Evolutionary conservation across 306 rosid genomes (phyloP).

Genomic region (Pyrus pyrifolia): DNA sequence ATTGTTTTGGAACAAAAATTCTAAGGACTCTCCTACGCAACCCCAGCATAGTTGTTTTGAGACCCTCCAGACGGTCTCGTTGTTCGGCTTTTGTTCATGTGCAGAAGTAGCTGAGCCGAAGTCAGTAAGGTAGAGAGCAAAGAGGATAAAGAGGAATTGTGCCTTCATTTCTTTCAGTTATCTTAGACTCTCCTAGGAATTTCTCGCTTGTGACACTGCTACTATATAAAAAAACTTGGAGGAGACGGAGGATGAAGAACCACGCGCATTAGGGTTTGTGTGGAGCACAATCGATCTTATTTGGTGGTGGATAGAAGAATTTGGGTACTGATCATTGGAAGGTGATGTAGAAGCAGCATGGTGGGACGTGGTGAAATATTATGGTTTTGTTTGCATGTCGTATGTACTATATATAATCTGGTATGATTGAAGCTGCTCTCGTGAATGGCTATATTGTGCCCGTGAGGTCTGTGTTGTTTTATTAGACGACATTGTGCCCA

Average conservation of each 20-base stretch:
- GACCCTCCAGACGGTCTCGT: conserved; percentile 48
- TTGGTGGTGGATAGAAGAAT: too few relatives aligned
- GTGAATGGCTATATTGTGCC: conserved; percentile 10
- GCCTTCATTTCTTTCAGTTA: conserved; percentile 30
- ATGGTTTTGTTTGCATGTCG: neutral
- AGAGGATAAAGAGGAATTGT: conserved; percentile 15
- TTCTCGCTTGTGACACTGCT: neutral
- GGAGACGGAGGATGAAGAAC: neutral
- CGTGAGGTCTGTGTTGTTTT: conserved; percentile 18
- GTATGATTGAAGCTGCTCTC: neutral
- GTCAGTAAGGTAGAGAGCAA: conserved; percentile 10
- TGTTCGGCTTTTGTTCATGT: conserved; percentile 29
- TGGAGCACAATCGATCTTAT: neutral
- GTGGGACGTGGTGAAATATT: neutral
- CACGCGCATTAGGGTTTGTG: neutral
- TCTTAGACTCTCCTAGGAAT: neutral
- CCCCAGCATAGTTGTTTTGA: conserved; percentile 84
- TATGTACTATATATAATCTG: neutral
- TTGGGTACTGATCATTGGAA: too few relatives aligned
- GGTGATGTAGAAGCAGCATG: too few relatives aligned
- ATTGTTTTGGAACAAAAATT: conserved; percentile 66
- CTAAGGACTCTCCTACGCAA: conserved; percentile 62
- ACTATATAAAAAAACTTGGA: neutral
- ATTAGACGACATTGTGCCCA: conserved; percentile 15
- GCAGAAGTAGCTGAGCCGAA: conserved; percentile 9